Conservation (phyloP, 139 green algal genomes). For the Medakamo hakoo region DNA sequence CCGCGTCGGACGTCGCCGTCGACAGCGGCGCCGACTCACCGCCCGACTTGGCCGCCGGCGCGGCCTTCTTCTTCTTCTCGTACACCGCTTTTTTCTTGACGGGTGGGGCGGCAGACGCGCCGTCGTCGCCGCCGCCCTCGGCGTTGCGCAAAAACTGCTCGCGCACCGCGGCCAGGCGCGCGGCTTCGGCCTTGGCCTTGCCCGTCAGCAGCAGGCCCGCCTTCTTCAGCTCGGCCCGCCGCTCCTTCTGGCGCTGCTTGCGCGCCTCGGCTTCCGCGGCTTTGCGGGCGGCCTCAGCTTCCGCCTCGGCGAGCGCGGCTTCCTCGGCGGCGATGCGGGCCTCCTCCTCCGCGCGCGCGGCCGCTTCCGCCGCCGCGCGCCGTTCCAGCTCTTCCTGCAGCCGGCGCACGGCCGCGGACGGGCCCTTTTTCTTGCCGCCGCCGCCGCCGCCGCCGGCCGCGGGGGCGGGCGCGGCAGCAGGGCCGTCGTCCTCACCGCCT, state of each 20-base stretch:
- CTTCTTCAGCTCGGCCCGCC: slow-evolving; percentile 56
- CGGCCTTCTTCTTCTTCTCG: slow-evolving; percentile 53
- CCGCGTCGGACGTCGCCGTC: slow-evolving; percentile 34
- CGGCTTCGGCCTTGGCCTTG: slow-evolving; percentile 84
- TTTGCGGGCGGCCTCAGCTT: slow-evolving; percentile 46
- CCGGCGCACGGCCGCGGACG: slow-evolving; percentile 42
- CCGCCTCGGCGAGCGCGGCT: slow-evolving; percentile 32
- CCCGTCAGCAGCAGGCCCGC: slow-evolving; percentile 75
- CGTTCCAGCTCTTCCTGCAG: slow-evolving; percentile 64
- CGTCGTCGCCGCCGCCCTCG: slow-evolving; percentile 17
- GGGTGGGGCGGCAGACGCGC: slow-evolving; percentile 8
- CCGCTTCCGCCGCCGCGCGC: slow-evolving; percentile 45
- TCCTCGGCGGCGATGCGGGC: slow-evolving; percentile 31
- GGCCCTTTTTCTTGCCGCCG: slow-evolving; percentile 24
- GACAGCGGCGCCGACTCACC: no score
- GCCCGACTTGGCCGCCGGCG: no score
- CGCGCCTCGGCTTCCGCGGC: slow-evolving; percentile 45
- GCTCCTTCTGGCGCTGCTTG: slow-evolving; percentile 37
- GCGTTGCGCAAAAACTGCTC: slow-evolving; percentile 69
- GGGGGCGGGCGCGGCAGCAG: neutral
- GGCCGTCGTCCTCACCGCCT: slow-evolving; percentile 15
- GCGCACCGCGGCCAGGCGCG: slow-evolving; percentile 58
- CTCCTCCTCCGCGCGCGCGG: slow-evolving; percentile 26
- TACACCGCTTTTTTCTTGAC: slow-evolving; percentile 48
- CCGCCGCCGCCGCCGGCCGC: slow-evolving; percentile 10